These are phyloP conservation scores for Jamesozyma piceae DNA, from an alignment of 805 yeast genomes.

Conservation along the genomic window DNA sequence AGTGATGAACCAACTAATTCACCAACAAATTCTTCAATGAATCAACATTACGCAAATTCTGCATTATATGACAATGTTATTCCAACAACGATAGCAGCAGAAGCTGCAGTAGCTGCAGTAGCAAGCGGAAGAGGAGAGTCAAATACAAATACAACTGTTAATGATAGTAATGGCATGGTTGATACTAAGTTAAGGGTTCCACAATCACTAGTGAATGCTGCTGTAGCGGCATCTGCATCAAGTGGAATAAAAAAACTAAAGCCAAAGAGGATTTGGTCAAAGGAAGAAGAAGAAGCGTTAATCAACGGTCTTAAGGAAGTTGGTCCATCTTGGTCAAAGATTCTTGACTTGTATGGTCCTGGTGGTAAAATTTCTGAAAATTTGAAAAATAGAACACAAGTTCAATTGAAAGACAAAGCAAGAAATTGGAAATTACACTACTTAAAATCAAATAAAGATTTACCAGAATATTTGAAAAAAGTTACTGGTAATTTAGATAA, in stretches of 20 bases:
- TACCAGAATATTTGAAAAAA: conserved; percentile 69
- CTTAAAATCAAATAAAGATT: conserved; percentile 60
- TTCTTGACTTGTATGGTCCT: conserved; percentile 82
- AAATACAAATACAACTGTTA: not conserved
- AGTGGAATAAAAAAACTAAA: conserved; percentile 21
- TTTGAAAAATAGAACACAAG: conserved; percentile 78
- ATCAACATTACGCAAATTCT: not conserved
- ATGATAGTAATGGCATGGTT: not conserved
- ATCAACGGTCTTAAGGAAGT: conserved; percentile 65
- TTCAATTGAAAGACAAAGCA: conserved; percentile 92
- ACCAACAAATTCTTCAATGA: not conserved
- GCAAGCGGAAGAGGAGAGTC: not conserved
- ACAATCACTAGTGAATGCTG: conserved; percentile 18
- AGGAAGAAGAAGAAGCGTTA: conserved; percentile 79
- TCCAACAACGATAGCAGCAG: not conserved
- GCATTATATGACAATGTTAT: not conserved
- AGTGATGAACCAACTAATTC: not conserved
- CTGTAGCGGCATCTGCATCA: conserved; percentile 17
- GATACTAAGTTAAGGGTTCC: conserved; percentile 5
- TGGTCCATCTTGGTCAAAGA: conserved; percentile 93
- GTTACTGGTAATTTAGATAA: conserved; percentile 82
- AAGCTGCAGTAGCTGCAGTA: not conserved
- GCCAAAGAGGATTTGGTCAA: conserved; percentile 52
- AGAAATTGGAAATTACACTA: conserved; percentile 89
- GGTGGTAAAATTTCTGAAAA: conserved; percentile 83